Evolutionary conservation across 345 rosid genomes (phyloP), one percentile per base, ranked within the genome.

Genomic region (Populus euphratica): DNA sequence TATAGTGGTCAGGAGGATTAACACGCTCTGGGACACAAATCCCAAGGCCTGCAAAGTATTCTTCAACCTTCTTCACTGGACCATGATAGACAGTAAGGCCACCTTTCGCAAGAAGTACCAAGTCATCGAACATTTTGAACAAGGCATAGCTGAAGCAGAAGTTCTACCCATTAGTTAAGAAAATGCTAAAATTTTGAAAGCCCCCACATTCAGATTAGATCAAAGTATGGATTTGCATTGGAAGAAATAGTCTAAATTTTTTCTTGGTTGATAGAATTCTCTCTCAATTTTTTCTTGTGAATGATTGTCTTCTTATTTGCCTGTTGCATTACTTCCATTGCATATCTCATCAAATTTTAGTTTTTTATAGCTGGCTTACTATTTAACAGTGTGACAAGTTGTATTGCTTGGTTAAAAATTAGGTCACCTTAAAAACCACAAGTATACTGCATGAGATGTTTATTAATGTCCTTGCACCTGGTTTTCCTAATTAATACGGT

Each of bases 1-100:
- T 96, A 72, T 83, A 91, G 79, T 96, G 84, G 76, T 96, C 97
- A n/a, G 99, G 97, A 77, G 99, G 99, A 81, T 92, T 96, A 56
- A 96, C 89, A 20, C 91, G 94, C 35, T 89, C 97, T 12, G 98
- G 99, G 36, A 93, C 94, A 54, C 47, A 76, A 65, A 96, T 92
- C 44, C 98, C 98, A 11, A 96, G 86, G 43, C 92, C 86, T 5
- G 91, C 68, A 81, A 96, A 96, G 88, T 96, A 96, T 52, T 86
- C 89, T 80, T 96, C 98, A n/a, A 91, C 94, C 77, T 85, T 84
- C 80, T 85, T 84, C 23, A 84, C 93, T 20, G 98, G 78, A 68
- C 97, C 99, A 47, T 91, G 94, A 85, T 93, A 96, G 73, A 92
- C 98, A 43, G 88, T 80, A 73, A 91, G 86, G 29, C 98, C 99